Evolutionary conservation across 2,329 filamentous ascomycete species (phyloP), one percentile per base, ranked within the genome.

Genomic region (Arachnomyces sp.): DNA sequence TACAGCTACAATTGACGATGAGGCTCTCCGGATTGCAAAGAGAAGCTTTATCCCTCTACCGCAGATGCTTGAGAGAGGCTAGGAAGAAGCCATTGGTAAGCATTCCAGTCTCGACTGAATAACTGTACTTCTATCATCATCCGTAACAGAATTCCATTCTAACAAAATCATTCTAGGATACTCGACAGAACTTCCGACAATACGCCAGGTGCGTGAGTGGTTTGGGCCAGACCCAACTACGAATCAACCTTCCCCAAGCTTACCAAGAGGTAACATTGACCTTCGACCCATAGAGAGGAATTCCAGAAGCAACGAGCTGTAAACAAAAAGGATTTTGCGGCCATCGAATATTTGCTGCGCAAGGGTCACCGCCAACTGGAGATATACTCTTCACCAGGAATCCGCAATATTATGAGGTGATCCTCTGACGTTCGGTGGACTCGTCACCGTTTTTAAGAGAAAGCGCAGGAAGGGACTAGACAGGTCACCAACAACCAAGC

Each of bases 11-110:
- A 17, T 34, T 13, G 18, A 43, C 29, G 17, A 36, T 21, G 18
- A 34, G 34, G 18, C 70, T 89, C 17, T 94, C 89, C 6, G 92
- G 92, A 28, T 71, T 96, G n/a, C 90, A 96, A 60, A 82, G 78
- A 54, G 87, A 95, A 55, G 90, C 95, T 3, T 64, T 96, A 38
- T 73, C 80, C 28, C 76, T 98, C 11, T 98, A 96, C 61, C 80
- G 90, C 43, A 77, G 80, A 57, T 96, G 90, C 55, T 69, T 98
- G 17, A 78, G 89, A 44, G 86, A 85, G 55, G 80, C 83, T 44
- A 78, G 82, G 44, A 82, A 80, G 55, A 96, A 98, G 62, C 87
- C 89, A 36, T 59, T 66, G 53, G 86, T 90, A 61, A 53, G 73
- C 55, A 29, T 16, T 17, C 7, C 31, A 21, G 13, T 28, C 33